Percentiles rank a stretch among this genome's conserved stretches.
phyloP scores from a whole-genome alignment of 2,329 filamentous ascomycete species.

The Fusarium papillatum region DNA sequence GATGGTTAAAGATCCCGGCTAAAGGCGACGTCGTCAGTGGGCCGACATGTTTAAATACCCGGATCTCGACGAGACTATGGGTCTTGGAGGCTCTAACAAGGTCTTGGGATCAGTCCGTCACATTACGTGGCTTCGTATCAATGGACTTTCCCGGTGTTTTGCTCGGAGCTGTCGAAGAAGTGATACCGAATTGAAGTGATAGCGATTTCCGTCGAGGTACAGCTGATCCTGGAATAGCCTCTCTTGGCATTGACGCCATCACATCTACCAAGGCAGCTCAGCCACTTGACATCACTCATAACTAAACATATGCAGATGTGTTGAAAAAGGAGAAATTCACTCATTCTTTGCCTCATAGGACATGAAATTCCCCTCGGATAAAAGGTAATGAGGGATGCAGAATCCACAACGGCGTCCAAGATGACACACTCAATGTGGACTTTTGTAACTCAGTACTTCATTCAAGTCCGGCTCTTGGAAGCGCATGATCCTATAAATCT shows the following conservation, averaged over 20 bases:
- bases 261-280: not conserved
- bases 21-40: constrained; percentile 23
- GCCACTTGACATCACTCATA: constrained; percentile 17
- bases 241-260: not conserved
- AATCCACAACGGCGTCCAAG: not conserved
- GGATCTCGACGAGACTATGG: constrained; percentile 1
- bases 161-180: not conserved
- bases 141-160: not conserved
- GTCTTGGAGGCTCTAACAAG: not conserved
- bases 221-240: not conserved
- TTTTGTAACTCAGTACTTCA: not conserved
- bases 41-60: not conserved
- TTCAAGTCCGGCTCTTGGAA: not conserved
- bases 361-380: too few species aligned
- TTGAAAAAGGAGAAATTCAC: not conserved
- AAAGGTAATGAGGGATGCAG: too few species aligned
- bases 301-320: constrained; percentile 11
- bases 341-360: not conserved
- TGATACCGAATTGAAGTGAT: not conserved
- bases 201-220: not conserved
- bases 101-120: not conserved
- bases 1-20: constrained; percentile 5
- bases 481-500: not conserved
- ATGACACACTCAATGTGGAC: not conserved
- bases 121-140: not conserved